Percentiles rank a stretch among this genome's conserved stretches.
Evolutionary conservation across 1,139 yeast genomes (phyloP).

Genomic region (Zygoascus sp.): DNA sequence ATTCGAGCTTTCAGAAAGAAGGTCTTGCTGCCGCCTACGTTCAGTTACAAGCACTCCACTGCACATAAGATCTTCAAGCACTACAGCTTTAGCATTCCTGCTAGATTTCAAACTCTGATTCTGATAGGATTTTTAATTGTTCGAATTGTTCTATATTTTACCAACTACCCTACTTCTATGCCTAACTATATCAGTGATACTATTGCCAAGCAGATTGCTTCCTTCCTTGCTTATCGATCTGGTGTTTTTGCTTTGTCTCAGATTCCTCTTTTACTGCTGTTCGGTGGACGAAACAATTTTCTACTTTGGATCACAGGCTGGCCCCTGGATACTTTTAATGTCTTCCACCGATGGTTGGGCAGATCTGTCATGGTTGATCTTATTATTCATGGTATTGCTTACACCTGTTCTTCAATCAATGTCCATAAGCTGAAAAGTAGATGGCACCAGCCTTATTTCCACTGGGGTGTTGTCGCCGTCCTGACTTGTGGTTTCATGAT

Average conservation of each 20-base stretch:
- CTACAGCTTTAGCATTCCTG: slow-evolving; percentile 47
- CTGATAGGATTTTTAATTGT: slow-evolving; percentile 44
- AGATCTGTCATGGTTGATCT: slow-evolving; percentile 50
- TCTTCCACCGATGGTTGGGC: slow-evolving; percentile 64
- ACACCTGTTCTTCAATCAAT: slow-evolving; percentile 16
- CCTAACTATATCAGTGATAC: slow-evolving; percentile 37
- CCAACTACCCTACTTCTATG: slow-evolving; percentile 40
- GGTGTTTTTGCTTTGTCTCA: slow-evolving; percentile 48
- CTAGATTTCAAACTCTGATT: slow-evolving; percentile 52
- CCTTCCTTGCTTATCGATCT: slow-evolving; percentile 58
- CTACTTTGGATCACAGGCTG: slow-evolving; percentile 63
- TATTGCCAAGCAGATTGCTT: slow-evolving; percentile 39
- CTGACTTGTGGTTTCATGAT: slow-evolving; percentile 41
- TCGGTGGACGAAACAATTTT: slow-evolving; percentile 66
- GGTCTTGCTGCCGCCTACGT: slow-evolving; percentile 43
- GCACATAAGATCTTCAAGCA: slow-evolving; percentile 29
- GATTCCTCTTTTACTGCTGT: slow-evolving; percentile 50
- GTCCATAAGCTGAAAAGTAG: slow-evolving; percentile 7
- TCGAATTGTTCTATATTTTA: slow-evolving; percentile 38
- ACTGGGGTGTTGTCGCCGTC: slow-evolving; percentile 53
- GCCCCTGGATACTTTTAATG: slow-evolving; percentile 55
- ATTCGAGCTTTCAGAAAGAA: slow-evolving; percentile 17
- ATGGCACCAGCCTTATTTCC: slow-evolving; percentile 33
- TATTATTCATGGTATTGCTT: slow-evolving; percentile 31
- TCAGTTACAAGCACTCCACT: slow-evolving; percentile 42